Base-by-base conservation (phyloP, 2,329 filamentous ascomycete species). In the Phaeomoniella chlamydospora region DNA sequence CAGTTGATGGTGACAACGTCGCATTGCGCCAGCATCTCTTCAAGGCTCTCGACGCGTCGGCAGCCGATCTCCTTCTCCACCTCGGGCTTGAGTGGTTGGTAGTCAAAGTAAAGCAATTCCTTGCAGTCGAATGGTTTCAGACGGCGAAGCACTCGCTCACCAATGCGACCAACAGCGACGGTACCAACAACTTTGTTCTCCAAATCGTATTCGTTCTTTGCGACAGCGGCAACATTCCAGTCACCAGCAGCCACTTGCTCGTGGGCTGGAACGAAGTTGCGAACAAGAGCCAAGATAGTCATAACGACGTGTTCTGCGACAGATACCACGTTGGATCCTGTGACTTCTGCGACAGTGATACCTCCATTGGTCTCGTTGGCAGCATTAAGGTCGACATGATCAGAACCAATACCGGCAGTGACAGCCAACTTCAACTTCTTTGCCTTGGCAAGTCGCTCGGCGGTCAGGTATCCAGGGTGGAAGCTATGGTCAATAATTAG, bases 1-100 rank as follows among this genome's bases (percentile, higher is more conserved):
- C 87, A 94, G 79, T 98, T 98, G 70, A 98, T 96, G 57, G 90
- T 98, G 62, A 98, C 88, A 43, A 96, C 74, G 51, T 96, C 90
- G 61, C 88, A 96, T 71, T 93, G 85, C 29, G 74, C 71, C 43
- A 98, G 65, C 77, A 98, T 80, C 62, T 96, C 88, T 72, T 94
- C 87, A 53, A 98, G 77, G 53, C 59, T 73, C 34, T 88, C 80
- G 41, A 96, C 86, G 43, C 90, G 77, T 53, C 85, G 75, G 74
- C 80, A 87, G 60, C 88, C 88, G 64, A 96, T 96, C 71, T 94
- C 88, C 64, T 81, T 77, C 76, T 96, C 87, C 52, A 77, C 70
- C 69, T 94, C 86, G 41, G 84, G 55, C 41, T 66, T 71, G 46
- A 98, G 72, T 36, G 88, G 86, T 74, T 98, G 90, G 80, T 98